phyloP scores from a whole-genome alignment of 495 filamentous ascomycete genomes.

The Neurospora intermedia region DNA sequence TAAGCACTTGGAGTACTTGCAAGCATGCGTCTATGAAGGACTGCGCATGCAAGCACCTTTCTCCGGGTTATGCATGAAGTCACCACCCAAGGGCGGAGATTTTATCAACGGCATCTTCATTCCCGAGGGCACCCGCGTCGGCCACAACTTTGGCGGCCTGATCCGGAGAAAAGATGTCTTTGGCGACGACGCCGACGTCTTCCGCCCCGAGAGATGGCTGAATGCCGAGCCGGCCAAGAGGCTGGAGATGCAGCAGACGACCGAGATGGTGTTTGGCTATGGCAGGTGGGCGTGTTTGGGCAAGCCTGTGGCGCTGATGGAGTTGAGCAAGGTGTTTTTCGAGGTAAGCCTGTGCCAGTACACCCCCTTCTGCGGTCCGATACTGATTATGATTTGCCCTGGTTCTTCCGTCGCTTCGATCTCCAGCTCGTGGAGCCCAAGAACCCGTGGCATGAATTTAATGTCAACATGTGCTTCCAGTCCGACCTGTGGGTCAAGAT shows the following conservation, averaged over 20 bases:
- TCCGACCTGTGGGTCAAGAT: background rate
- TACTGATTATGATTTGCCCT: background rate
- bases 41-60: slow-evolving; percentile 35
- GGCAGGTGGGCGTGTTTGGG: slow-evolving; percentile 30
- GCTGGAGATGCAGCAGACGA: slow-evolving; percentile 21
- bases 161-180: slow-evolving; percentile 19
- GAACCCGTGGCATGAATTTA: slow-evolving; percentile 20
- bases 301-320: slow-evolving; percentile 24
- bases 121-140: slow-evolving; percentile 41
- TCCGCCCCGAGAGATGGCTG: slow-evolving; percentile 45
- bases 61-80: slow-evolving; percentile 27
- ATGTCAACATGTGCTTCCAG: background rate
- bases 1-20: slow-evolving; percentile 32
- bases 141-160: slow-evolving; percentile 31
- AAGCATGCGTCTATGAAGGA: slow-evolving; percentile 38
- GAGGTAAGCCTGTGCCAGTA: slow-evolving; percentile 26
- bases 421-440: slow-evolving; percentile 32
- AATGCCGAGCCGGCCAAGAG: slow-evolving; percentile 19
- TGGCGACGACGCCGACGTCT: slow-evolving; percentile 31
- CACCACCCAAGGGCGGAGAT: slow-evolving; percentile 42
- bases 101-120: slow-evolving; percentile 37
- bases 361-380: background rate
- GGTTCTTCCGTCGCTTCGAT: slow-evolving; percentile 31
- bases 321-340: slow-evolving; percentile 42
- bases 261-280: slow-evolving; percentile 20